Percentiles rank a stretch among this genome's conserved stretches.
Conservation (phyloP, 352 stramenopile species). For the Globisporangium nagaii region DNA sequence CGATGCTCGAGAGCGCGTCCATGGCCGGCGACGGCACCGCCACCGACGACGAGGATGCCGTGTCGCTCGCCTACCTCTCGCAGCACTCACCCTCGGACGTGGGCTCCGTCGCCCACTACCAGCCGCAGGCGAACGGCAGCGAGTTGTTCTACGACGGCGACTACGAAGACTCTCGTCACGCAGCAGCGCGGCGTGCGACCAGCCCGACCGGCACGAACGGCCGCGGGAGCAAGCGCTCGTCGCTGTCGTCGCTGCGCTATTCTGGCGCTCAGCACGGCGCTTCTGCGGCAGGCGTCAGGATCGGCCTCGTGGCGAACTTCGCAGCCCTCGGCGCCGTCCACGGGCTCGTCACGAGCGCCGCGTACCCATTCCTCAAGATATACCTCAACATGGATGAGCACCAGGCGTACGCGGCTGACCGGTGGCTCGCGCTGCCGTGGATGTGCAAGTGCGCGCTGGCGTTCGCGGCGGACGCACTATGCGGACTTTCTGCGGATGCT, state of each 20-base stretch:
- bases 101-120: slow-evolving; percentile 10
- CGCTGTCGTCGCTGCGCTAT: background rate
- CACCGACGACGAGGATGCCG: slow-evolving; percentile 12
- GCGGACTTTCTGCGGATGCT: too few species aligned
- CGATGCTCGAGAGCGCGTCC: slow-evolving; percentile 23
- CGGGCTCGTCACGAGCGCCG: slow-evolving; percentile 44
- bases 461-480: slow-evolving; percentile 45
- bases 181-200: too few species aligned
- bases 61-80: slow-evolving; percentile 21
- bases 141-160: slow-evolving; percentile 3
- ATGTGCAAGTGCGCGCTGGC: slow-evolving; percentile 48
- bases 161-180: too few species aligned
- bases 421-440: slow-evolving; percentile 54
- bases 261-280: background rate
- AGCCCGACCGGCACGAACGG: background rate
- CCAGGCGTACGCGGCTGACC: slow-evolving; percentile 40
- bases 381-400: slow-evolving; percentile 75
- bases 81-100: slow-evolving; percentile 11
- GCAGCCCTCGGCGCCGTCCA: slow-evolving; percentile 39
- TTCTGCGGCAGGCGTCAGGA: too few species aligned
- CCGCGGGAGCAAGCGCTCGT: background rate
- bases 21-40: slow-evolving; percentile 13
- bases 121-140: slow-evolving; percentile 6
- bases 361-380: slow-evolving; percentile 68
- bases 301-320: slow-evolving; percentile 50